Conservation (phyloP, 2,329 filamentous ascomycete species). For the Magnaporthiopsis rhizophila region DNA sequence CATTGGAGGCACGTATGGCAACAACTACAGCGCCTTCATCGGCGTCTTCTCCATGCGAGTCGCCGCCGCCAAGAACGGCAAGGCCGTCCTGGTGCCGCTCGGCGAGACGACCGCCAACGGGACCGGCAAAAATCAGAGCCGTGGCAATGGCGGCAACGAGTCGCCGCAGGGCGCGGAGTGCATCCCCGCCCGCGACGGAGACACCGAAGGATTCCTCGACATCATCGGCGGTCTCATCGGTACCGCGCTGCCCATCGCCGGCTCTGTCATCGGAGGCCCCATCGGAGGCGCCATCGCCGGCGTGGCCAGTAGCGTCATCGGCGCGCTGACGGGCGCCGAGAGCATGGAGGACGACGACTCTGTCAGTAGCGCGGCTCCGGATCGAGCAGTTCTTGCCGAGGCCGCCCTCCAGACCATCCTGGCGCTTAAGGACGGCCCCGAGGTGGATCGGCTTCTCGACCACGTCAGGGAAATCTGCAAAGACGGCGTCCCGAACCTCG, state of each 20-base stretch:
- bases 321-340: background rate
- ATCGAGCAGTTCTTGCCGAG: constrained; percentile 17
- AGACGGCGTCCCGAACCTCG: constrained; percentile 6
- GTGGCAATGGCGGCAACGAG: background rate
- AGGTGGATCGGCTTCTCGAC: constrained; percentile 9
- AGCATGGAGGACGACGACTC: constrained; percentile 3
- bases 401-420: constrained; percentile 15
- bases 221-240: too few relatives aligned
- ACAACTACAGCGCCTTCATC: constrained; percentile 15
- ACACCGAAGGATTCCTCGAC: too few relatives aligned
- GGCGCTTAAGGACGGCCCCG: constrained; percentile 7
- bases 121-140: constrained; percentile 5
- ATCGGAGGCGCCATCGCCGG: background rate
- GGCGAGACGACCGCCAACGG: constrained; percentile 1
- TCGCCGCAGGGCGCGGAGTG: too few relatives aligned
- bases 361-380: constrained; percentile 6
- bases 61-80: background rate
- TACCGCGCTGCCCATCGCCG: background rate
- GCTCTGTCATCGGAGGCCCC: background rate
- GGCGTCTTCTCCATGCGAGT: constrained; percentile 8
- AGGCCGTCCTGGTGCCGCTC: background rate
- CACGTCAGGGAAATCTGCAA: constrained; percentile 13
- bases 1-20: constrained; percentile 16
- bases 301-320: background rate
- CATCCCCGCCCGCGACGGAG: too few relatives aligned